A percentile compares a stretch with the other conserved stretches of the same genome.
Conservation (phyloP, 768 basidiomycete genomes). For the Rhizopogon salebrosus region DNA sequence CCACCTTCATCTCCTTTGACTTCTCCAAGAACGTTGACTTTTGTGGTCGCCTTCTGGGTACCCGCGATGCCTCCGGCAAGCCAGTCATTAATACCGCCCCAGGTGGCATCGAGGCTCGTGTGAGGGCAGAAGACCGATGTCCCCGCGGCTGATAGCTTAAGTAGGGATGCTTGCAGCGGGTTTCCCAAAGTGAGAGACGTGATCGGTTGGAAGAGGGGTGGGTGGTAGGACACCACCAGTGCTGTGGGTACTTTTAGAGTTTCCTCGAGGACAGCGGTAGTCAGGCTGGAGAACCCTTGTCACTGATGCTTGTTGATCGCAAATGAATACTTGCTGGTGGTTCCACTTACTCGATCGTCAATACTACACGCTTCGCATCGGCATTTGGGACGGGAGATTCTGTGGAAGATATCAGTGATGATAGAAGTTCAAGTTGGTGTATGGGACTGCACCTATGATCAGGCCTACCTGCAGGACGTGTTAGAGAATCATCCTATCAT, state of each 20-base stretch:
- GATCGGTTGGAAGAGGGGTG: slow-evolving; percentile 74
- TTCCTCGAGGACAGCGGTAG: slow-evolving; percentile 65
- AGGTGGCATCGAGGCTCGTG: slow-evolving; percentile 79
- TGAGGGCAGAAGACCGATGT: slow-evolving; percentile 88
- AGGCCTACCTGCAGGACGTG: slow-evolving; percentile 54
- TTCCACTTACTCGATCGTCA: slow-evolving; percentile 64
- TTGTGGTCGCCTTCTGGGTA: slow-evolving; percentile 21
- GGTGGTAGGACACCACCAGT: slow-evolving; percentile 80
- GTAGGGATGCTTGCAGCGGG: slow-evolving; percentile 74
- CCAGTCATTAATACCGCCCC: slow-evolving; percentile 90
- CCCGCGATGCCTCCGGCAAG: slow-evolving; percentile 53
- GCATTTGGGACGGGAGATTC: slow-evolving; percentile 50
- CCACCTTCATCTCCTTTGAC: slow-evolving; percentile 49
- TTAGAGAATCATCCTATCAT: slow-evolving; percentile 6
- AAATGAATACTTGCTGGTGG: slow-evolving; percentile 7
- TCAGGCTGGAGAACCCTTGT: slow-evolving; percentile 45
- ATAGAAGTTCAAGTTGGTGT: slow-evolving; percentile 1
- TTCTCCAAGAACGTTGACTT: slow-evolving; percentile 31
- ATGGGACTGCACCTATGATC: slow-evolving; percentile 50
- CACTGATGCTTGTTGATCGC: slow-evolving; percentile 1
- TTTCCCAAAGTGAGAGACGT: slow-evolving; percentile 72
- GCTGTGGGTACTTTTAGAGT: slow-evolving; percentile 56
- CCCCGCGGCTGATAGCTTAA: slow-evolving; percentile 75
- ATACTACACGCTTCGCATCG: slow-evolving; percentile 44
- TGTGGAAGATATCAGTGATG: slow-evolving; percentile 16